Conservation (phyloP, 2,329 filamentous ascomycete species). For the Paramyrothecium roridum region DNA sequence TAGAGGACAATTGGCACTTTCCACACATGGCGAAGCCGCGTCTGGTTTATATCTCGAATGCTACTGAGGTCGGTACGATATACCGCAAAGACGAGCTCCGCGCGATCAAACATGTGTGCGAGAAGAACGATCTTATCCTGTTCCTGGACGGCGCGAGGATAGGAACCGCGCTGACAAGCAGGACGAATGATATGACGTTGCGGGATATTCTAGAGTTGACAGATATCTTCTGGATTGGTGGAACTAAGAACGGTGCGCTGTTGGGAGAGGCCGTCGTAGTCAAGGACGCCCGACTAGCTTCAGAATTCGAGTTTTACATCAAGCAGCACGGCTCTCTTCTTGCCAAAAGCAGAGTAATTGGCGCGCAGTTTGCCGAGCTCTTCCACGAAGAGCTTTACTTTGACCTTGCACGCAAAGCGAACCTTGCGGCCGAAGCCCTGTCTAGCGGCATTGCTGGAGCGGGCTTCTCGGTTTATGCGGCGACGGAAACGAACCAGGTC, state of each 20-base stretch:
- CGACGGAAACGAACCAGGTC: slow-evolving; percentile 49
- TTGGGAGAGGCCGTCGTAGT: slow-evolving; percentile 49
- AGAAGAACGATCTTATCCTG: slow-evolving; percentile 35
- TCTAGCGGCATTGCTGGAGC: slow-evolving; percentile 37
- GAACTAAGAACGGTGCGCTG: slow-evolving; percentile 48
- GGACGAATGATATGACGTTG: slow-evolving; percentile 38
- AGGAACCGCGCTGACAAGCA: slow-evolving; percentile 37
- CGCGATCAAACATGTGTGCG: slow-evolving; percentile 39
- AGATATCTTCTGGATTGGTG: slow-evolving; percentile 53
- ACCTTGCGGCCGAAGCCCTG: slow-evolving; percentile 38
- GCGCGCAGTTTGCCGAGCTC: slow-evolving; percentile 46
- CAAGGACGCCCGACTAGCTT: slow-evolving; percentile 34
- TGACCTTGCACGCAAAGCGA: slow-evolving; percentile 40
- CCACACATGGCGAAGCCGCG: slow-evolving; percentile 49
- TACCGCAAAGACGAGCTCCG: slow-evolving; percentile 40
- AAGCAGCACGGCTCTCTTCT: slow-evolving; percentile 49
- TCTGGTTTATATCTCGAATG: slow-evolving; percentile 50
- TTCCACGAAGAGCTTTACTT: slow-evolving; percentile 44
- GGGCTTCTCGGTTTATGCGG: slow-evolving; percentile 38
- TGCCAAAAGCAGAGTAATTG: slow-evolving; percentile 46
- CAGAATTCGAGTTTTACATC: slow-evolving; percentile 47
- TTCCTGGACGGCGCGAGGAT: slow-evolving; percentile 48
- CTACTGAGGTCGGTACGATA: slow-evolving; percentile 46
- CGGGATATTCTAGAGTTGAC: slow-evolving; percentile 42
- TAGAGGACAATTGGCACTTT: slow-evolving; percentile 47